A percentile compares a stretch with the other conserved stretches of the same genome.
Evolutionary conservation across 257 asterid species (phyloP).

Genomic region (Cruciata laevipes): DNA sequence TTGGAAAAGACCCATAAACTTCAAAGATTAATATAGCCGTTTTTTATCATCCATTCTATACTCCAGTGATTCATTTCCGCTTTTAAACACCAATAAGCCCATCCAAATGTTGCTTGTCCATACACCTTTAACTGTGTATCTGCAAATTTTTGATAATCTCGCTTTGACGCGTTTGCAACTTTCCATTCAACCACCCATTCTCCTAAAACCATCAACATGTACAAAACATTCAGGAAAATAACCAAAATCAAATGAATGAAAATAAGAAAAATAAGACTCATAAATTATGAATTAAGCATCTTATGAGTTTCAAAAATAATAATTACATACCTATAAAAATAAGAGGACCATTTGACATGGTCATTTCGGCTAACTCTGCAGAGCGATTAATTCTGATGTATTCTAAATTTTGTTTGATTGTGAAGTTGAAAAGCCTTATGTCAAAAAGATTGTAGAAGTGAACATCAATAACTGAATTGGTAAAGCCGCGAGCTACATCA

Average conservation of each 20-base stretch:
- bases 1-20: too few relatives aligned
- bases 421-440: slow-evolving; percentile 18
- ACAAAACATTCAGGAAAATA: background rate
- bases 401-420: slow-evolving; percentile 44
- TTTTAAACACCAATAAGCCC: slow-evolving; percentile 76
- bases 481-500: slow-evolving; percentile 36
- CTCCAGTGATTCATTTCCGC: slow-evolving; percentile 47
- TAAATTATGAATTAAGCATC: too few relatives aligned
- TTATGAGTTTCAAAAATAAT: too few relatives aligned
- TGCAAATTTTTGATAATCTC: slow-evolving; percentile 44
- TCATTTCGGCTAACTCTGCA: background rate
- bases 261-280: too few relatives aligned
- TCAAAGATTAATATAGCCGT: slow-evolving; percentile 47
- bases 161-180: slow-evolving; percentile 34
- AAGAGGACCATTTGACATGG: background rate
- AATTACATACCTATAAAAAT: background rate
- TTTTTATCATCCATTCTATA: slow-evolving; percentile 65
- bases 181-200: slow-evolving; percentile 77
- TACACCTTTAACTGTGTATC: slow-evolving; percentile 50
- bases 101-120: slow-evolving; percentile 54
- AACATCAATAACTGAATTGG: slow-evolving; percentile 48
- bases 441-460: slow-evolving; percentile 57
- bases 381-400: slow-evolving; percentile 25
- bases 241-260: background rate
- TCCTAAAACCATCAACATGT: slow-evolving; percentile 27